These are phyloP conservation scores for Colletotrichum noveboracense DNA, from an alignment of 2,329 filamentous ascomycete species.

Conservation along the genomic window DNA sequence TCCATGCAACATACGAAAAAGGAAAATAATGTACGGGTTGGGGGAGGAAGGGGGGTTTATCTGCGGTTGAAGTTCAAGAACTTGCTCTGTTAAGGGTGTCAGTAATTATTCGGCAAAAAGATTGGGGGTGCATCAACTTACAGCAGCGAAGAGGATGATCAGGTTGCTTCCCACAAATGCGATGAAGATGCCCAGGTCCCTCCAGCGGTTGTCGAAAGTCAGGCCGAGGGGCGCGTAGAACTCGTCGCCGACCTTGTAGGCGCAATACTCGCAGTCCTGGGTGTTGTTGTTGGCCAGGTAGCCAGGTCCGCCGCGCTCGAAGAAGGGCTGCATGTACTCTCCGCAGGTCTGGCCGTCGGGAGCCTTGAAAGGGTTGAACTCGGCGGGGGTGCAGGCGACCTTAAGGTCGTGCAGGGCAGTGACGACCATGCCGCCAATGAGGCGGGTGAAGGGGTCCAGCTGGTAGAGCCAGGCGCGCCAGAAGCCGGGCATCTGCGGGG, in stretches of 20 bases:
- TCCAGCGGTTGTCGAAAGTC: constrained; percentile 73
- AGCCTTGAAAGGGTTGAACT: constrained; percentile 73
- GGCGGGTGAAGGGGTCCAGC: constrained; percentile 81
- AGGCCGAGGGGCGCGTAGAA: constrained; percentile 76
- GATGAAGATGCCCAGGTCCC: constrained; percentile 79
- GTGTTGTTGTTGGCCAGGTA: constrained; percentile 74
- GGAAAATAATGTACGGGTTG: not conserved
- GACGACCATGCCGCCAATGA: constrained; percentile 80
- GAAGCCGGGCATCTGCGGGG: constrained; percentile 77
- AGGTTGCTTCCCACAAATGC: constrained; percentile 82
- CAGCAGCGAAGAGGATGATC: constrained; percentile 61
- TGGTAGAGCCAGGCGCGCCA: constrained; percentile 84
- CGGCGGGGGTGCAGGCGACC: constrained; percentile 64
- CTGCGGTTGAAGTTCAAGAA: constrained; percentile 61
- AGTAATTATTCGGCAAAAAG: not conserved
- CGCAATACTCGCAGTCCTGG: constrained; percentile 78
- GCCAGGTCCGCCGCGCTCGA: constrained; percentile 69
- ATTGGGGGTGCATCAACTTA: constrained; percentile 39
- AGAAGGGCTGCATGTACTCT: constrained; percentile 77
- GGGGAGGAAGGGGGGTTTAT: constrained; percentile 27
- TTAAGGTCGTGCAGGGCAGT: constrained; percentile 73
- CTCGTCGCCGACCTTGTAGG: constrained; percentile 79
- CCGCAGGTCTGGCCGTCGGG: constrained; percentile 73
- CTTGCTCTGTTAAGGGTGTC: constrained; percentile 41
- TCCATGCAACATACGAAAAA: constrained; percentile 2